A percentile compares a stretch with the other conserved stretches of the same genome.
phyloP scores from a whole-genome alignment of 768 basidiomycete genomes.

The Tulasnella sp. region DNA sequence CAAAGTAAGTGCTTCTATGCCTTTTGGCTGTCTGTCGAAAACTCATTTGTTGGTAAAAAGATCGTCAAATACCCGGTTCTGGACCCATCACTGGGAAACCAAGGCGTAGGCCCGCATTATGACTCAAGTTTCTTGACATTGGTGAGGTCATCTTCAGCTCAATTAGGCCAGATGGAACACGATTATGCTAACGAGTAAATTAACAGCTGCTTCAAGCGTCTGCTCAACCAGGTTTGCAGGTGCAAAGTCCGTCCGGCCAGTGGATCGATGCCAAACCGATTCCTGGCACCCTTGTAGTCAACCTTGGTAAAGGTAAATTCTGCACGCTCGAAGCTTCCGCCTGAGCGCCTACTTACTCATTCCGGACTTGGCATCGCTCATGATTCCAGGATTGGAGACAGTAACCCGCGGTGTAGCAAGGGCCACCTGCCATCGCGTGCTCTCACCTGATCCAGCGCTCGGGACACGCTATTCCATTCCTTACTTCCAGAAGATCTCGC shows the following conservation, averaged over 20 bases:
- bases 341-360: not conserved
- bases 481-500: slow-evolving; percentile 74
- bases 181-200: not conserved
- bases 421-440: slow-evolving; percentile 73
- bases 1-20: slow-evolving; percentile 37
- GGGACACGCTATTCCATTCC: slow-evolving; percentile 74
- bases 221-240: slow-evolving; percentile 67
- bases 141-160: slow-evolving; percentile 38
- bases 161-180: not conserved
- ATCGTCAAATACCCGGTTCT: slow-evolving; percentile 69
- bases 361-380: not conserved
- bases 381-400: slow-evolving; percentile 58
- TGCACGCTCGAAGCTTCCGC: not conserved
- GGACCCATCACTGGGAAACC: slow-evolving; percentile 38
- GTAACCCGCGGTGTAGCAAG: slow-evolving; percentile 66
- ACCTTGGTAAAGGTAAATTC: slow-evolving; percentile 62
- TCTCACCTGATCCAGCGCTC: slow-evolving; percentile 49
- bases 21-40: not conserved
- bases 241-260: slow-evolving; percentile 68
- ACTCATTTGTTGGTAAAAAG: slow-evolving; percentile 25
- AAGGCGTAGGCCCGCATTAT: slow-evolving; percentile 81
- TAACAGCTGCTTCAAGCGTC: slow-evolving; percentile 70
- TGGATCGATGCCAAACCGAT: slow-evolving; percentile 81
- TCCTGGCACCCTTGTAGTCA: slow-evolving; percentile 71
- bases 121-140: slow-evolving; percentile 75